Evolutionary conservation across 2,329 filamentous ascomycete species (phyloP).

Genomic region (Neofusicoccum parvum): DNA sequence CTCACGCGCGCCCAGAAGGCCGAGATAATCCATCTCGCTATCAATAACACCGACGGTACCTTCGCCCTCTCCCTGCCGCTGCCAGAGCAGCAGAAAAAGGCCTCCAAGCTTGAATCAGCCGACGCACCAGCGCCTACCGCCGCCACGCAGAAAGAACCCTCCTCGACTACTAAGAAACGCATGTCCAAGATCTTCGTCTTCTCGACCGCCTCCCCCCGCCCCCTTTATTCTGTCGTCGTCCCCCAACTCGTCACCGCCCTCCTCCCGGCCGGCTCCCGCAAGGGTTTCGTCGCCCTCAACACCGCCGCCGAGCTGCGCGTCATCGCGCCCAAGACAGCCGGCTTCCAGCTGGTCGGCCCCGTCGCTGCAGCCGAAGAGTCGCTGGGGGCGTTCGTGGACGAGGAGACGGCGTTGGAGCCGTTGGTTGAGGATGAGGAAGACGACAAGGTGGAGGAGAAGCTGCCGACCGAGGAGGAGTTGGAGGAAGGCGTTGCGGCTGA

Average conservation of each 20-base stretch:
- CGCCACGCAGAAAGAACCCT: slow-evolving; percentile 27
- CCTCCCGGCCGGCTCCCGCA: slow-evolving; percentile 60
- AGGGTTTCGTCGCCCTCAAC: slow-evolving; percentile 76
- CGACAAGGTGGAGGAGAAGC: slow-evolving; percentile 26
- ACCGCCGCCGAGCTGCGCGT: slow-evolving; percentile 70
- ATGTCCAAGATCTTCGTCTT: slow-evolving; percentile 65
- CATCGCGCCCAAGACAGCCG: slow-evolving; percentile 35
- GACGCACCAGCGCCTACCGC: not conserved
- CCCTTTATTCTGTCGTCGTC: slow-evolving; percentile 59
- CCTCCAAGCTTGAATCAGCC: not conserved
- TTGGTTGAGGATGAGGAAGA: slow-evolving; percentile 31
- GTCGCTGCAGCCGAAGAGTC: slow-evolving; percentile 29
- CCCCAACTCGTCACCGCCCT: slow-evolving; percentile 66
- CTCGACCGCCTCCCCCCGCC: slow-evolving; percentile 59
- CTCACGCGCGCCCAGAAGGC: slow-evolving; percentile 39
- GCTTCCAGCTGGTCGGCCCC: slow-evolving; percentile 32
- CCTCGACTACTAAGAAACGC: slow-evolving; percentile 17
- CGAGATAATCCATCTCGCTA: slow-evolving; percentile 63
- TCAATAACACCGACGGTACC: slow-evolving; percentile 59
- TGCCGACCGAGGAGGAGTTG: slow-evolving; percentile 33
- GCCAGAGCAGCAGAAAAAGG: slow-evolving; percentile 33
- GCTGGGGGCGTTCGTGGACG: slow-evolving; percentile 31
- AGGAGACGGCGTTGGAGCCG: slow-evolving; percentile 22
- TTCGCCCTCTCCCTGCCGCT: slow-evolving; percentile 45
- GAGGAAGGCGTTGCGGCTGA: slow-evolving; percentile 32